Conservation (phyloP, 352 stramenopile species). For the Plasmopara viticola region DNA sequence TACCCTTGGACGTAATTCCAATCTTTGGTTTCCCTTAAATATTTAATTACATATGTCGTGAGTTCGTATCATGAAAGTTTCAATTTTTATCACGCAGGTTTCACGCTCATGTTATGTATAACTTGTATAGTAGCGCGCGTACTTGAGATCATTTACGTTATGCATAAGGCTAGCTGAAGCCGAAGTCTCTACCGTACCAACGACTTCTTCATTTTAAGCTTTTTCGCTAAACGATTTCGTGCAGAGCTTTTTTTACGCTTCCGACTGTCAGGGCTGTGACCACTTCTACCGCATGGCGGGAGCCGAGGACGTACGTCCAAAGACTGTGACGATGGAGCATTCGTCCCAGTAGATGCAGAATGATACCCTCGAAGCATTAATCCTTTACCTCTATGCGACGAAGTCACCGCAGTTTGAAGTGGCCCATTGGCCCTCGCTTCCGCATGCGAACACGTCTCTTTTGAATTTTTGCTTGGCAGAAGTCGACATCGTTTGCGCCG, state of each 20-base stretch:
- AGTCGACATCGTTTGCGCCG: conserved; percentile 23
- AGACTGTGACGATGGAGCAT: conserved; percentile 12
- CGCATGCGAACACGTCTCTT: conserved; percentile 7
- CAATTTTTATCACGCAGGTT: too few species aligned
- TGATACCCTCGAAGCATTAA: conserved; percentile 30
- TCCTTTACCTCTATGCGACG: conserved; percentile 31
- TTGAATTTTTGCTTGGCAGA: conserved; percentile 10
- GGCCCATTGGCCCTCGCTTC: conserved; percentile 6
- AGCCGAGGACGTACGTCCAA: conserved; percentile 40
- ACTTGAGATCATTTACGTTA: too few species aligned
- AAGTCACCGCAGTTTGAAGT: conserved; percentile 12
- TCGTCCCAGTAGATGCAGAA: conserved; percentile 14
- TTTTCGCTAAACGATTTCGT: conserved; percentile 70
- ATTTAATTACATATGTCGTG: too few species aligned
- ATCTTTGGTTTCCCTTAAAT: neutral
- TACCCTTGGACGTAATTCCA: conserved; percentile 72
- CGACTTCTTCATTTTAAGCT: conserved; percentile 69
- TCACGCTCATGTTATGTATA: too few species aligned
- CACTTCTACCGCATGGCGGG: conserved; percentile 20
- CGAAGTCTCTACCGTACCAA: conserved; percentile 16
- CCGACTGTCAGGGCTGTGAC: conserved; percentile 15
- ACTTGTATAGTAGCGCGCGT: too few species aligned
- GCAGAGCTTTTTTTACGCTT: conserved; percentile 54
- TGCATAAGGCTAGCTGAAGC: too few species aligned
- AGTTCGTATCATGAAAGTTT: too few species aligned